Percentiles rank a stretch among this genome's conserved stretches.
Conservation (phyloP, 1,139 yeast species). For the Geotrichum restrictum region DNA sequence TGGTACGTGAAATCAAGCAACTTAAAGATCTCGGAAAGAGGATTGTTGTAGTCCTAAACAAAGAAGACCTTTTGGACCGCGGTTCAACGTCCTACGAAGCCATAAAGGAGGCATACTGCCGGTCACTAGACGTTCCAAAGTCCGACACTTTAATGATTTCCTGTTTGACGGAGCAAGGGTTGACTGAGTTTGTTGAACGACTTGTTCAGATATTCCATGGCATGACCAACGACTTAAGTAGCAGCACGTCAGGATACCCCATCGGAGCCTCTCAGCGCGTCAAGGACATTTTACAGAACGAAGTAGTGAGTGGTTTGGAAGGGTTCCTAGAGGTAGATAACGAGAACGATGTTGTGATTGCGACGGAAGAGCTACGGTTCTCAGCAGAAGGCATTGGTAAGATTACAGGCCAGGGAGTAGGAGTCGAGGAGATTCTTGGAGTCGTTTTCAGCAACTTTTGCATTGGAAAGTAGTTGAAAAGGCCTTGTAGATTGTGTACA, state of each 20-base stretch:
- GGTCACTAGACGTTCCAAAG: slow-evolving; percentile 33
- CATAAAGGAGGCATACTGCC: slow-evolving; percentile 21
- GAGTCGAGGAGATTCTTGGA: slow-evolving; percentile 85
- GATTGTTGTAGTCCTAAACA: slow-evolving; percentile 36
- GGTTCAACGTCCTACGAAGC: slow-evolving; percentile 12
- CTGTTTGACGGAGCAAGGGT: slow-evolving; percentile 57
- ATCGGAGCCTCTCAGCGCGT: slow-evolving; percentile 69
- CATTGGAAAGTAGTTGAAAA: slow-evolving; percentile 71
- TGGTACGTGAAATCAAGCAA: slow-evolving; percentile 29
- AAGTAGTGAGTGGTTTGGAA: slow-evolving; percentile 68
- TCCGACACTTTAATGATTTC: slow-evolving; percentile 52
- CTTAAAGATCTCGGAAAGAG: slow-evolving; percentile 28
- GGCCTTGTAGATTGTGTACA: background rate
- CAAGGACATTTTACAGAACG: slow-evolving; percentile 64
- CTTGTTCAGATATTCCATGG: slow-evolving; percentile 47
- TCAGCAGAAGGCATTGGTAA: slow-evolving; percentile 87
- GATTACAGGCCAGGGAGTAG: slow-evolving; percentile 84
- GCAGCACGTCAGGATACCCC: slow-evolving; percentile 20
- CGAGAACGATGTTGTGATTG: slow-evolving; percentile 70
- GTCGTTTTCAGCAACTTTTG: slow-evolving; percentile 90
- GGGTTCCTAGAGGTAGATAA: slow-evolving; percentile 52
- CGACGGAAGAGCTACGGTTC: slow-evolving; percentile 68
- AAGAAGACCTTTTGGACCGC: slow-evolving; percentile 31
- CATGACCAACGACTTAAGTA: slow-evolving; percentile 31
- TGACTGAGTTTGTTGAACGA: slow-evolving; percentile 43